A percentile compares a stretch with the other conserved stretches of the same genome.
phyloP scores from a whole-genome alignment of 192 early-diverging fungal species.

The Coemansia sp. region DNA sequence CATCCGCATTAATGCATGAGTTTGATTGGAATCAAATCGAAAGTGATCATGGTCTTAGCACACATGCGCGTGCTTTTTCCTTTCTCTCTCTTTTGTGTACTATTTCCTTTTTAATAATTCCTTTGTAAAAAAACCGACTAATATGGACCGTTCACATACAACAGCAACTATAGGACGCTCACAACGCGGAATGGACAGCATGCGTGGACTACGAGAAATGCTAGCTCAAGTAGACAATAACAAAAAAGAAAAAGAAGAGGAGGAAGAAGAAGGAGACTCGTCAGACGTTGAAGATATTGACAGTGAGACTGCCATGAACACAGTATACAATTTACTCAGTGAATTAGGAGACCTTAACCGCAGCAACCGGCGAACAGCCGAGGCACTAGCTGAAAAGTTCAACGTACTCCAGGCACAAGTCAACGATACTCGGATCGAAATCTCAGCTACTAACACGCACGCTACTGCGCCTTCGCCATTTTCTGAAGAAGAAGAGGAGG shows the following conservation, averaged over 20 bases:
- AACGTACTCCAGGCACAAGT: conserved; percentile 40
- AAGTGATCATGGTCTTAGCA: background rate
- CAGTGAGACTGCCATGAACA: conserved; percentile 49
- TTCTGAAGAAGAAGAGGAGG: background rate
- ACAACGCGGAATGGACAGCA: conserved; percentile 33
- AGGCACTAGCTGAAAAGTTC: conserved; percentile 42
- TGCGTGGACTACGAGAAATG: conserved; percentile 36
- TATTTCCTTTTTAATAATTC: conserved; percentile 1
- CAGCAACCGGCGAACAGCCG: conserved; percentile 45
- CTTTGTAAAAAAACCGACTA: background rate
- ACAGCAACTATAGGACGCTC: conserved; percentile 51
- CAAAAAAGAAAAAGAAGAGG: conserved; percentile 1
- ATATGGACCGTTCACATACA: conserved; percentile 43
- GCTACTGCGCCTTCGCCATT: background rate
- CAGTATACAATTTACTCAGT: conserved; percentile 49
- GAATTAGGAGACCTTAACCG: conserved; percentile 53
- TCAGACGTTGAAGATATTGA: conserved; percentile 52
- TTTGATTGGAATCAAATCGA: background rate
- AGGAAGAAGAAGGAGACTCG: background rate
- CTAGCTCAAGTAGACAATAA: conserved; percentile 18
- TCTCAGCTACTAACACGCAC: conserved; percentile 11
- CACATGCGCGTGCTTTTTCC: background rate
- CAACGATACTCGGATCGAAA: background rate
- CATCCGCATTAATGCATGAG: too few relatives aligned
- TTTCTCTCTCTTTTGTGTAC: background rate